Base-by-base conservation (phyloP, 371 early-diverging fungal genomes). In the Entomophthora muscae region DNA sequence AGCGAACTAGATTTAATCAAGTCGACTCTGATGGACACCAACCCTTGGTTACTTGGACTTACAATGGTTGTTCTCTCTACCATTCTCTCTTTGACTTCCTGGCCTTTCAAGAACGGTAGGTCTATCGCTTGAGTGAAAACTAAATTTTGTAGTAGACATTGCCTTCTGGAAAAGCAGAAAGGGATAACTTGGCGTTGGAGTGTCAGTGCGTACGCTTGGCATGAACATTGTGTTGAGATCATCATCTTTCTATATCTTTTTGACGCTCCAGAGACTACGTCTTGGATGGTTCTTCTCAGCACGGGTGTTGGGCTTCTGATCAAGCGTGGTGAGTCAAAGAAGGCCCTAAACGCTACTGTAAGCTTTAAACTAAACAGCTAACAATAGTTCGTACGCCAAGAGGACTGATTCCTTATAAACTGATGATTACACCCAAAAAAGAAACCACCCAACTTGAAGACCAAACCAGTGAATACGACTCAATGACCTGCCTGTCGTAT, bases 101-200 rank as follows among this genome's bases (percentile, higher is more conserved):
- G 64, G 95, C 95, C 0, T 95, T 93, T 72, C n/a, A 95, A 92
- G 75, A 93, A 92, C 69, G 91, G 89, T 85, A 73, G n/a, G n/a
- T n/a, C n/a, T n/a, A n/a, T n/a, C 60, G 71, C 17, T 1, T 1
- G 26, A 33, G 10, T 64, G 31, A 63, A 27, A 23, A 27, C 17
- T 52, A 5, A 32, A 24, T 7, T 27, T 42, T 5, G 10, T 29
- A 7, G 23, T 67, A 88, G 92, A 93, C 70, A 88, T 95, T 66
- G 75, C 88, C 10, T 92, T 92, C 77, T 95, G 95, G 95, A 77
- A 75, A 63, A 81, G 86, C 56, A 80, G 81, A 66, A 85, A 87
- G 68, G 82, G 83, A 57, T 81, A 83, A 67, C 73, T 86, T 63
- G 96, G n/a, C n/a, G n/a, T n/a, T n/a, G n/a, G 96, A 62, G 78